Evolutionary conservation across 352 stramenopile species (phyloP), one percentile per base, ranked within the genome.

Genomic region (Globisporangium cederbergense): DNA sequence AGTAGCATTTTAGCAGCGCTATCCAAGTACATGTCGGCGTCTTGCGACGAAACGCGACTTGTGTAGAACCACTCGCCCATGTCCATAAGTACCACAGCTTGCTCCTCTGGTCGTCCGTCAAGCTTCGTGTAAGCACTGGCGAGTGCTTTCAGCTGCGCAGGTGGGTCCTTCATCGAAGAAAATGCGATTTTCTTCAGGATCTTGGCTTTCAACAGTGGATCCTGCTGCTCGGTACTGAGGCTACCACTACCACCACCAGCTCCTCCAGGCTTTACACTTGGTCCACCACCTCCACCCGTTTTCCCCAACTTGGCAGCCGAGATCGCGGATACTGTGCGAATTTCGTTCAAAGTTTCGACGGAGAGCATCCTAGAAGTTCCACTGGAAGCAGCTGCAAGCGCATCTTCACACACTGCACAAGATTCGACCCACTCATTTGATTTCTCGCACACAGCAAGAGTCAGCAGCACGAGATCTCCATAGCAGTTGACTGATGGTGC

Each of bases 31-130:
- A 71, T 50, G 1, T 83, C 59, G 1, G 79, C 72, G 32, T 93
- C 87, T 58, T 88, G 65, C 20, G 65, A 51, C 0, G 84, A 72
- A 36, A 93, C 77, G 3, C 83, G 77, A 43, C 90, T 89, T 1
- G 86, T 84, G 58, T 84, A 81, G 25, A 96, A 61, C 88, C 88
- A 97, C 64, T 97, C 89, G 4, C 81, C 88, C 53, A 97, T 81
- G 46, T 97, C 88, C 0, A 96, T 62, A 18, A 96, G 62, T 25
- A 89, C 62, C 16, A 89, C 49, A 9, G 79, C 66, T 53, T 90
- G 79, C 52, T 90, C 76, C 65, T 96, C 88, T 16, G 72, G 47
- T 30, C 72, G 76, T 13, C 73, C 82, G 6, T 83, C 75, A 3
- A 97, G 65, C 42, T 82, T 74, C 14, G 81, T 72, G 34, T 91